These are phyloP conservation scores for Crithidia thermophila DNA, from an alignment of 208 protist genomes.

Conservation along the genomic window DNA sequence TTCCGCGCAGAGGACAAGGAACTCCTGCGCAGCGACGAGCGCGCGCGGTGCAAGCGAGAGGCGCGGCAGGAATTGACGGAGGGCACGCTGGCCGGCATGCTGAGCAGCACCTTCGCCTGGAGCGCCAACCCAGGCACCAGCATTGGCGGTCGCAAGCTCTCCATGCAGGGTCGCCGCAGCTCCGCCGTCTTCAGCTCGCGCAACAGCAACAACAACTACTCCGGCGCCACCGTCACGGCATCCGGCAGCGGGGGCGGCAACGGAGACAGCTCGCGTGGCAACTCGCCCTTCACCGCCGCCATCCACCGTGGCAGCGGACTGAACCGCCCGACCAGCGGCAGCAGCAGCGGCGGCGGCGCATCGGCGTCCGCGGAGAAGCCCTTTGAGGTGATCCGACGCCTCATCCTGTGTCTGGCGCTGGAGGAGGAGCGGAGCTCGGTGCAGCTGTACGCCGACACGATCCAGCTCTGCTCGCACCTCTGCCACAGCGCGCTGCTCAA, in stretches of 20 bases:
- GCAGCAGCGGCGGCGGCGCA: background rate
- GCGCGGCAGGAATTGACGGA: constrained; percentile 42
- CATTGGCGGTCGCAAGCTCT: constrained; percentile 17
- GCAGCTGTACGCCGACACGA: constrained; percentile 52
- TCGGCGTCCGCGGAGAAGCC: constrained; percentile 21
- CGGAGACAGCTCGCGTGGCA: background rate
- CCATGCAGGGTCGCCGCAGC: constrained; percentile 24
- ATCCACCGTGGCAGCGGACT: background rate
- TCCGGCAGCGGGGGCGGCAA: background rate
- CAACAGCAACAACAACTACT: constrained; percentile 14
- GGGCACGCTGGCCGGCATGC: constrained; percentile 21
- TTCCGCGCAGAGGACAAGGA: constrained; percentile 35
- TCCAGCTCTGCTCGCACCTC: constrained; percentile 40
- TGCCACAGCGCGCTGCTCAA: constrained; percentile 38
- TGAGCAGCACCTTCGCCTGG: constrained; percentile 27
- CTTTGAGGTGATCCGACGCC: constrained; percentile 36
- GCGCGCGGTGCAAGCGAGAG: constrained; percentile 38
- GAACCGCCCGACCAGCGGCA: constrained; percentile 1
- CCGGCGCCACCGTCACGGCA: too few species aligned
- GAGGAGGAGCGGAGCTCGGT: constrained; percentile 49
- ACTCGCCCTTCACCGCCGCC: background rate
- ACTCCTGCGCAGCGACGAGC: constrained; percentile 35
- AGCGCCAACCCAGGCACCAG: constrained; percentile 11
- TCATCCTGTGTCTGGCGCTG: constrained; percentile 54
- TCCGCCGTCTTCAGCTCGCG: constrained; percentile 1